Evolutionary conservation across 2,329 filamentous ascomycete species (phyloP), one percentile per base, ranked within the genome.

Genomic region (Aureobasidium sp.): DNA sequence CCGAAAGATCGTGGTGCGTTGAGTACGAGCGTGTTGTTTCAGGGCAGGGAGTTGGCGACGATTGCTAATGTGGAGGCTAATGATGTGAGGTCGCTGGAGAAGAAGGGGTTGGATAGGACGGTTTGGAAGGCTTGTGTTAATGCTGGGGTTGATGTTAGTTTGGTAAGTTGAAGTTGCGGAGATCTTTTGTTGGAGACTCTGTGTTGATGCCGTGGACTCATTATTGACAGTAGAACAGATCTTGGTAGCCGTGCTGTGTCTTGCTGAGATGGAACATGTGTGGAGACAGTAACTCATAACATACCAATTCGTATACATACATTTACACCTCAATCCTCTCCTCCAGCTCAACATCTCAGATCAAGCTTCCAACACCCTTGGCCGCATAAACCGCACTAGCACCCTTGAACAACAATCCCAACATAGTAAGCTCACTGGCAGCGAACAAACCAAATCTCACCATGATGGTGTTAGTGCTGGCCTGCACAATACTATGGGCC

Each of bases 401-500:
- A 7, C 34, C 57, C 34, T 39, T 59, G 36, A 32, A 16, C 16
- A 62, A 48, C 27, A 61, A 14, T 0, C 29, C 58, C 37, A 61
- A 30, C 48, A 61, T 51, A 9, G 39, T 39, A 27, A 37, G 3
- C 39, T 61, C 58, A 34, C 70, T 73, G 3, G 67, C 8, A 8
- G 66, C 50, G 63, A 75, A 77, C 11, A 75, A 30, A 21, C 16
- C n/a, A 60, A 77, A 77, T 10, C 75, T 67, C 5, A 66, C 55
- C 69, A 70, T 67, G 50, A 78, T 70, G 21, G 66, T 66, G 62
- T 78, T 78, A 6, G 61, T 68, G 9, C 69, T 71, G 1, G 66
- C 65, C 39, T 79, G 77, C 25, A 78, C 69, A 36, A 79, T 36
- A 57, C 70, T 74, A 64, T 79, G 77, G 63, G 71, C 53, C 5